These are phyloP conservation scores for Paralagenidium karlingii DNA, from an alignment of 352 stramenopile species.

Conservation along the genomic window DNA sequence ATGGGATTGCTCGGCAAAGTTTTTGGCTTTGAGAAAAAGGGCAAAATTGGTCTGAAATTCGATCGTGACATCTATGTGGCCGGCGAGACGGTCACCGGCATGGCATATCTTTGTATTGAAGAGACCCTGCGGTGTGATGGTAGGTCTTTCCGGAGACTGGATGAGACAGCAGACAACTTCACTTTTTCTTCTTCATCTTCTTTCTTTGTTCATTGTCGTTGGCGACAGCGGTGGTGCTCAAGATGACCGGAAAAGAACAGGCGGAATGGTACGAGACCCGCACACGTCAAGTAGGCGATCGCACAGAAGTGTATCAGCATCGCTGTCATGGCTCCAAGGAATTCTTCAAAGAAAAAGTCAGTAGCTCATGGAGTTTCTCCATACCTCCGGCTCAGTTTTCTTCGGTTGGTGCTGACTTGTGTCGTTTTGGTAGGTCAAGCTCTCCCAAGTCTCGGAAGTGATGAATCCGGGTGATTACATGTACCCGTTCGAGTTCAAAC, in stretches of 20 bases:
- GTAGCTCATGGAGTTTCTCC: background rate
- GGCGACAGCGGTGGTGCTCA: constrained; percentile 46
- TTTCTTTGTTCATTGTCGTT: background rate
- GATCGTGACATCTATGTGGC: constrained; percentile 48
- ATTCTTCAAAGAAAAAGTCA: constrained; percentile 59
- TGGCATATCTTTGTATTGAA: constrained; percentile 34
- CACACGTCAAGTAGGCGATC: constrained; percentile 15
- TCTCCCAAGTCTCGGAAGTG: too few species aligned
- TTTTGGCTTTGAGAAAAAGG: constrained; percentile 48
- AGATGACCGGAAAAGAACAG: constrained; percentile 52
- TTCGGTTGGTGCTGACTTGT: too few species aligned
- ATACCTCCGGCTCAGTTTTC: background rate
- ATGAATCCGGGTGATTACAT: constrained; percentile 59
- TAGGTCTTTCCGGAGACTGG: constrained; percentile 5
- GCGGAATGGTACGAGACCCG: constrained; percentile 28
- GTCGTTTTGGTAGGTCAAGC: too few species aligned
- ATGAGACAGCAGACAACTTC: background rate
- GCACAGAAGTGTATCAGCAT: constrained; percentile 12
- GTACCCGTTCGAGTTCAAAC: constrained; percentile 50
- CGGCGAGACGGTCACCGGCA: constrained; percentile 37
- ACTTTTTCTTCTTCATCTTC: background rate
- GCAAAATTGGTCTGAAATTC: constrained; percentile 36
- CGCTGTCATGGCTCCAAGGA: constrained; percentile 27
- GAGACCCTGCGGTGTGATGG: constrained; percentile 49
- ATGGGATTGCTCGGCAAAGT: constrained; percentile 39